Conservation (phyloP, 164 flowering plant genomes). For the Pachysandra terminalis region DNA sequence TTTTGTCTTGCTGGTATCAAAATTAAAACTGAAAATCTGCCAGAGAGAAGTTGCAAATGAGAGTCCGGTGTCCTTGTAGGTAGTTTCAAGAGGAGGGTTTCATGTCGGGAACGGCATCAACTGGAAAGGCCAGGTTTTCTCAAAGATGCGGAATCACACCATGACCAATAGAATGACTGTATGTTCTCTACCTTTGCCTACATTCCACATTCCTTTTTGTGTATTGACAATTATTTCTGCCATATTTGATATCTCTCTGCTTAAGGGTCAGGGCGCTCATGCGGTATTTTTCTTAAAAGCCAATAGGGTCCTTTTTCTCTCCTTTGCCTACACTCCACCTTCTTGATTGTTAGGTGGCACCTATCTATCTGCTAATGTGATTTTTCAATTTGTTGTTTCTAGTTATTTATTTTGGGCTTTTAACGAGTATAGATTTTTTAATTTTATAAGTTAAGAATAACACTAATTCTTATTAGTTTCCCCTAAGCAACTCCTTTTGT, state of each 20-base stretch:
- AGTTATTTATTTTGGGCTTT: no score
- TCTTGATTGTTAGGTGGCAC: no score
- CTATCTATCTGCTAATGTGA: no score
- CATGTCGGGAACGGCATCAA: slow-evolving; percentile 99
- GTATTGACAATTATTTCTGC: neutral
- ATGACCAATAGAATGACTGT: slow-evolving; percentile 96
- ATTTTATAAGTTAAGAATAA: no score
- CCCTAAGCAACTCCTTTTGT: no score
- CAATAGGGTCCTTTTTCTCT: no score
- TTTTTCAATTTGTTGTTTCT: no score
- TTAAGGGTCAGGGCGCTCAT: neutral
- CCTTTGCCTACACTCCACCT: no score
- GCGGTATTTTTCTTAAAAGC: neutral
- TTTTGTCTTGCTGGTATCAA: neutral
- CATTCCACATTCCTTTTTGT: neutral
- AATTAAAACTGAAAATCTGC: neutral
- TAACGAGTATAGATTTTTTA: no score
- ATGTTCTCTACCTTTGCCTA: slow-evolving; percentile 24
- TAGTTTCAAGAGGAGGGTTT: slow-evolving; percentile 98
- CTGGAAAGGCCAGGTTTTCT: slow-evolving; percentile 99
- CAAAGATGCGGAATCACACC: slow-evolving; percentile 98
- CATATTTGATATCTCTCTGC: neutral
- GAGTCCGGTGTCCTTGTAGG: slow-evolving; percentile 35
- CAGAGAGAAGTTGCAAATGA: neutral
- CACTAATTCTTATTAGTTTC: no score